Conservation (phyloP, 2,329 filamentous ascomycete species). For the Diaporthe humulicola region DNA sequence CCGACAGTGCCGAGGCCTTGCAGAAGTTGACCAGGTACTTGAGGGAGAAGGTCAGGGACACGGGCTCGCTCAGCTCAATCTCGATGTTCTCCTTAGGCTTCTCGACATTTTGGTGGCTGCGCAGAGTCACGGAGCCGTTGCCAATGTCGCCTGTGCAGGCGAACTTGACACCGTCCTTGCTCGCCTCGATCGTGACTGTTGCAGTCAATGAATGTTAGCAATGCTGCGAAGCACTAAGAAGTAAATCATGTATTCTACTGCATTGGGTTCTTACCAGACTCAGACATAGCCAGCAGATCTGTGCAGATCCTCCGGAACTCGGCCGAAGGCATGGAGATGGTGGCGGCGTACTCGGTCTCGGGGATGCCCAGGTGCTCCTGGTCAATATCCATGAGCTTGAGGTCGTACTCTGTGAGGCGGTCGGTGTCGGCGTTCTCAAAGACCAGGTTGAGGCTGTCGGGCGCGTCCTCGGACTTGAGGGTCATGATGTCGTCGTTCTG, state of each 20-base stretch:
- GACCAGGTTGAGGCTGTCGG: constrained; percentile 93
- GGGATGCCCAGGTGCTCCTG: constrained; percentile 99
- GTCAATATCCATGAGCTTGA: constrained; percentile 99
- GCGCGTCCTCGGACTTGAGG: constrained; percentile 96
- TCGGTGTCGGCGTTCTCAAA: constrained; percentile 94
- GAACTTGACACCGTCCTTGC: constrained; percentile 98
- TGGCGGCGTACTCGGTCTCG: constrained; percentile 97
- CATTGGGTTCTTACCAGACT: constrained; percentile 79
- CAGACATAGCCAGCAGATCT: constrained; percentile 91
- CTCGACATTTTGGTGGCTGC: constrained; percentile 89
- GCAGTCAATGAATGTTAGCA: background rate
- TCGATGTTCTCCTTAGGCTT: constrained; percentile 88
- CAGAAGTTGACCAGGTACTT: constrained; percentile 99
- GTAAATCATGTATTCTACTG: background rate
- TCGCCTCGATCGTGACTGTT: constrained; percentile 92
- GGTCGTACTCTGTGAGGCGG: constrained; percentile 97
- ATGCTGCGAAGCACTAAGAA: background rate
- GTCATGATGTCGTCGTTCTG: constrained; percentile 96
- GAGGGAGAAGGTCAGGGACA: constrained; percentile 95
- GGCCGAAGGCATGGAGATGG: constrained; percentile 85
- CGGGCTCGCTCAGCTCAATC: constrained; percentile 92
- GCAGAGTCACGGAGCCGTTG: constrained; percentile 91
- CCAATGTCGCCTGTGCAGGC: constrained; percentile 94
- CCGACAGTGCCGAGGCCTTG: constrained; percentile 91
- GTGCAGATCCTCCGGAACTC: constrained; percentile 97